Evolutionary conservation across 116 monocot species (phyloP), one percentile per base, ranked within the genome.

Genomic region (Posidonia oceanica): DNA sequence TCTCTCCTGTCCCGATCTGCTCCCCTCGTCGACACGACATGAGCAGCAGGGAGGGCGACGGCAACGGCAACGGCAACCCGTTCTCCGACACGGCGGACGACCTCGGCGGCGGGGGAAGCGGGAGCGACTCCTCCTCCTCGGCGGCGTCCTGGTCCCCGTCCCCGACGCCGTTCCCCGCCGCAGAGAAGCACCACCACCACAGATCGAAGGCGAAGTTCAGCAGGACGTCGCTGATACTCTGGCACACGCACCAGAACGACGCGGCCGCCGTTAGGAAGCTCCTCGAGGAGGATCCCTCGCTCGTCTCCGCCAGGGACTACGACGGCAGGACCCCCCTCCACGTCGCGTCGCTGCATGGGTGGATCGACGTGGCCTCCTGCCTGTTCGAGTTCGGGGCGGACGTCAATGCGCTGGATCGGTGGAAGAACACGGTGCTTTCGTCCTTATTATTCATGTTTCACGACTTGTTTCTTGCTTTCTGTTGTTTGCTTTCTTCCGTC

Each of bases 211-310:
- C 66, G 44, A 66, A 42, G 12, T 18, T 66, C 66, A 66, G 8
- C 11, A 66, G 88, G 69, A 99, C 98, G 60, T 93, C 93, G 21
- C 80, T 93, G 39, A 93, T 99, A 41, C 83, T 93, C 15, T 90
- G 90, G 93, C 88, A 99, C 77, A 82, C 98, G 20, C 98, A 99
- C 78, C 98, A 99, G 81, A 93, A 93, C 75, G 93, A 93, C 77
- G 77, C 73, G 3, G 37, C 80, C 10, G 81, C 88, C 36, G 90
- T 99, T 53, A 69, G 86, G 64, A 89, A 84, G 73, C 90, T 99
- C 5, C 84, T 99, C 29, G 84, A 93, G 59, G 98, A 99, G 75
- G 98, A 99, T 23, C 69, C 72, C 29, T 63, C 69, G 37, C 86
- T 99, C 60, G 98, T 99, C 64, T 72, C 78, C 64, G 98, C 98